Conservation (phyloP, 352 stramenopile genomes). For the Pelagophyceae sp. region DNA sequence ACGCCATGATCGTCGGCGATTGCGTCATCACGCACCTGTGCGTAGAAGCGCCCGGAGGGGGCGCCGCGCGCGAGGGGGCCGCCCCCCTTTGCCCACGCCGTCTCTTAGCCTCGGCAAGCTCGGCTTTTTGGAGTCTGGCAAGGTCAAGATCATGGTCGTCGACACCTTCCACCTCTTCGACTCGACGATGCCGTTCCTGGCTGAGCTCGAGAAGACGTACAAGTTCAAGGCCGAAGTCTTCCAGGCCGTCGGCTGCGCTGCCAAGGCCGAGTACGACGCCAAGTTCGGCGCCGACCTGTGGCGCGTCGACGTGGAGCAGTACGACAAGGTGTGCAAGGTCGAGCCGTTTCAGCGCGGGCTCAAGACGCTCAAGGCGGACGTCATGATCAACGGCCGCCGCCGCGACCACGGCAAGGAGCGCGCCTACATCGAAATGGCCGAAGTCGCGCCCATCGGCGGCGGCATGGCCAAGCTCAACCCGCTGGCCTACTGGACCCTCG, state of each 20-base stretch:
- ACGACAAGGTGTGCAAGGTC: slow-evolving; percentile 63
- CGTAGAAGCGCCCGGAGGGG: too few species aligned
- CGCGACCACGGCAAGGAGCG: slow-evolving; percentile 51
- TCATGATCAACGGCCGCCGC: slow-evolving; percentile 63
- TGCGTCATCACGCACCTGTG: slow-evolving; percentile 61
- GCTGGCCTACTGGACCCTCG: slow-evolving; percentile 61
- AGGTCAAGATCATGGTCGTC: slow-evolving; percentile 57
- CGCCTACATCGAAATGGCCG: slow-evolving; percentile 62
- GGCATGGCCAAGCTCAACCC: slow-evolving; percentile 63
- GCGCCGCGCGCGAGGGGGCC: too few species aligned
- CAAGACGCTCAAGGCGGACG: slow-evolving; percentile 58
- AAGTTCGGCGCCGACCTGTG: slow-evolving; percentile 54
- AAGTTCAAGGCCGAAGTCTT: slow-evolving; percentile 62
- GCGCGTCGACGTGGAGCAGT: slow-evolving; percentile 64
- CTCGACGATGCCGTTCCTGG: slow-evolving; percentile 61
- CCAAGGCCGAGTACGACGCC: slow-evolving; percentile 54
- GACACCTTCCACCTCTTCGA: slow-evolving; percentile 66
- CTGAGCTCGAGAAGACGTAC: slow-evolving; percentile 50
- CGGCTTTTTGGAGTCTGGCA: slow-evolving; percentile 47
- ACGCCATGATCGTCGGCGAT: slow-evolving; percentile 61
- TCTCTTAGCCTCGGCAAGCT: slow-evolving; percentile 33
- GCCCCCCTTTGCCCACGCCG: too few species aligned
- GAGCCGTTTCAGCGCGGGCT: slow-evolving; percentile 60
- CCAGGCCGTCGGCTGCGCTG: slow-evolving; percentile 49
- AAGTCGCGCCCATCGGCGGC: slow-evolving; percentile 57